Conservation (phyloP, 169 alveolate genomes). For the Eimeria necatrix region DNA sequence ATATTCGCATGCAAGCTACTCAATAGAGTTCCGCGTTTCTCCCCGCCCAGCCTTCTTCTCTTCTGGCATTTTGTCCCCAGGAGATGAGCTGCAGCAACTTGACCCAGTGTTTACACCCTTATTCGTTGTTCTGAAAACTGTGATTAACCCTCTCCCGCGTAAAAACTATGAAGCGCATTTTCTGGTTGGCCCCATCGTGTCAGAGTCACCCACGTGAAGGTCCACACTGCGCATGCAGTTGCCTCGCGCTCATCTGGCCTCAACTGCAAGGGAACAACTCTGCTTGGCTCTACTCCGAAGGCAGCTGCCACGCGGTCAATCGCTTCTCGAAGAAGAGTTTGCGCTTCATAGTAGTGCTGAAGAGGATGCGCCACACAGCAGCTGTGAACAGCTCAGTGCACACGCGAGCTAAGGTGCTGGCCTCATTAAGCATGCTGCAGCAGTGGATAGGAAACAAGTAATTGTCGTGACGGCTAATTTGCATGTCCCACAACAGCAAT, state of each 20-base stretch:
- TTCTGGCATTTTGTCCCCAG: no score
- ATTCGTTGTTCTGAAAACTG: no score
- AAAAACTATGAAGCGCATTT: background rate
- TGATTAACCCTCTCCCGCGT: background rate
- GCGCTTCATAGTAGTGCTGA: slow-evolving; percentile 72
- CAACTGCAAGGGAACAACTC: slow-evolving; percentile 64
- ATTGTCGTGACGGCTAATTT: no score
- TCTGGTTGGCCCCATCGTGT: background rate
- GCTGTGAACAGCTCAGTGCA: background rate
- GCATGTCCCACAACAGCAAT: slow-evolving; percentile 41
- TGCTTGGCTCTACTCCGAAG: slow-evolving; percentile 19
- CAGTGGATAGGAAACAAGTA: no score
- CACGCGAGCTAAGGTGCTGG: background rate
- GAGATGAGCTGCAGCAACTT: no score
- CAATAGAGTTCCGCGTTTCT: no score
- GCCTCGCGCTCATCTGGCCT: slow-evolving; percentile 66
- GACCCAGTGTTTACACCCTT: no score
- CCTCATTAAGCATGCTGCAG: no score
- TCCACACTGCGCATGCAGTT: slow-evolving; percentile 28
- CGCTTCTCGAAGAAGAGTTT: slow-evolving; percentile 20
- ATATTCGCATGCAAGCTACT: background rate
- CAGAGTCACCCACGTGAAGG: slow-evolving; percentile 40
- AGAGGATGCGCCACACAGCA: background rate
- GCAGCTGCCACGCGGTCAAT: slow-evolving; percentile 30
- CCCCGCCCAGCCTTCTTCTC: no score